Conservation (phyloP, 148 eudicot species). For the Dysphania ambrosioides region DNA sequence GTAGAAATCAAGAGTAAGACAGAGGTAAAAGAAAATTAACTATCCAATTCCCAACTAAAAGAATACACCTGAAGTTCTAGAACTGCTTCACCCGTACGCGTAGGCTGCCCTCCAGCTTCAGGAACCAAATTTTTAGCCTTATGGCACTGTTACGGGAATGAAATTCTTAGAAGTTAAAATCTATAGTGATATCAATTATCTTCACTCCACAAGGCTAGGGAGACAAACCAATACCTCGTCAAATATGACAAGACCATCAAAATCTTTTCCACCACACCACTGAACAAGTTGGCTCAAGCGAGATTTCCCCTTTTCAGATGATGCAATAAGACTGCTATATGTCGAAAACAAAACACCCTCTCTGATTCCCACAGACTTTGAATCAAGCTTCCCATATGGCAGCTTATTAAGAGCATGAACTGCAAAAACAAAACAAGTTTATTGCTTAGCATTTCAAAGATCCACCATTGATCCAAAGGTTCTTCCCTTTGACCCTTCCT, state of each 20-base stretch:
- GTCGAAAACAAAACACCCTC: slow-evolving; percentile 96
- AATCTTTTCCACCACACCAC: slow-evolving; percentile 90
- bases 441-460: neutral
- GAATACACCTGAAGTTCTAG: slow-evolving; percentile 87
- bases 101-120: slow-evolving; percentile 95
- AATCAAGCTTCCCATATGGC: slow-evolving; percentile 91
- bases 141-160: slow-evolving; percentile 63
- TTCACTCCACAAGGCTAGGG: neutral
- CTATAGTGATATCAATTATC: neutral
- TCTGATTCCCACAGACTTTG: slow-evolving; percentile 81
- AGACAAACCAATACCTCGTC: slow-evolving; percentile 61
- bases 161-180: neutral
- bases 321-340: slow-evolving; percentile 95
- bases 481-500: neutral
- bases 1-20: neutral
- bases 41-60: slow-evolving; percentile 20
- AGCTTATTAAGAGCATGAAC: slow-evolving; percentile 97
- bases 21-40: neutral
- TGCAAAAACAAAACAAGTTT: slow-evolving; percentile 38
- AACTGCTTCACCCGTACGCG: slow-evolving; percentile 96
- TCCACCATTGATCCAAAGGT: neutral
- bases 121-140: slow-evolving; percentile 98
- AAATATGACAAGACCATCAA: slow-evolving; percentile 87
- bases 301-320: slow-evolving; percentile 91
- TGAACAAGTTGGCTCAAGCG: slow-evolving; percentile 94